Evolutionary conservation across 179 eudicot genomes (phyloP), one percentile per base, ranked within the genome.

Genomic region (Beta corolliflora): DNA sequence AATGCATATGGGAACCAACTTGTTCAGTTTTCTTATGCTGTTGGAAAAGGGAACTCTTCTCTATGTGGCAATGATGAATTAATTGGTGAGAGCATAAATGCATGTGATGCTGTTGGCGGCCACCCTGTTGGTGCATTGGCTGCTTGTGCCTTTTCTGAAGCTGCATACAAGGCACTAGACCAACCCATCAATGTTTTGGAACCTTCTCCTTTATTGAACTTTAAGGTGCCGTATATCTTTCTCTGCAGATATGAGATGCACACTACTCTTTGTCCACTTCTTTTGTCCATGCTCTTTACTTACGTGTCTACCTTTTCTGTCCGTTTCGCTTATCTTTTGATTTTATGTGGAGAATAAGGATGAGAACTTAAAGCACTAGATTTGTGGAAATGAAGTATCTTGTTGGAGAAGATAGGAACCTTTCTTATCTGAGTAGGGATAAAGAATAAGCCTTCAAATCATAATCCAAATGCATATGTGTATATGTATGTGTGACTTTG

Each of bases 121-220:
- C 87, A 89, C 77, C 92, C 97, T 77, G 99, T 94, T 80, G 99
- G 99, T 84, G 88, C 98, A 54, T 75, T 90, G 84, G 96, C 98
- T 54, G 96, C 98, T 65, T 96, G 93, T 89, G 97, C 99, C 53
- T 88, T 96, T 75, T 91, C 97, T 4, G 99, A 94, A 81, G 97
- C 97, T 80, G 97, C 98, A 55, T 96, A 96, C 72, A 89, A 97
- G 90, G 99, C 99, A 76, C 80, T 96, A 63, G 99, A 96, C 83
- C 98, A 91, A 80, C 99, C 99, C 31, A 77, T 93, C 79, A 96
- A 91, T 84, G 89, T 87, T 63, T 93, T 94, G 50, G 99, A 93
- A 85, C 61, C 98, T 81, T 94, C 99, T 36, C 98, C 99, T 58
- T 88, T 96, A 74, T 83, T 96, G 74, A 89, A 87, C 82, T 88